These are phyloP conservation scores for Penicillium paradoxum DNA, from an alignment of 495 filamentous ascomycete species.

Conservation along the genomic window DNA sequence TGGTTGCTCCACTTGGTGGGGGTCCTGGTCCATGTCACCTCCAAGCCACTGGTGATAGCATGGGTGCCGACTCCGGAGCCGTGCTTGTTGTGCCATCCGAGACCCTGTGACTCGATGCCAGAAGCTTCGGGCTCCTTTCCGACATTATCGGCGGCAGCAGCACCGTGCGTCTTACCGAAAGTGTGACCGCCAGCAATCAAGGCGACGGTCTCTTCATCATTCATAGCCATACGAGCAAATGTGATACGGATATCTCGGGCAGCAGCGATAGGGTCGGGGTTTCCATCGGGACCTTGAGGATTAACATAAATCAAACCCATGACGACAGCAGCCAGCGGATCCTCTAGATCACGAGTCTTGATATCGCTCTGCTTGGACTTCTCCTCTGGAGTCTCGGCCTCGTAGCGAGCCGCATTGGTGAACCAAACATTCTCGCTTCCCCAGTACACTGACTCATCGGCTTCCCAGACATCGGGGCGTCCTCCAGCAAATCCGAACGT, in stretches of 20 bases:
- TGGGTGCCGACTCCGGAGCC: constrained; percentile 57
- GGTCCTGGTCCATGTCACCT: constrained; percentile 69
- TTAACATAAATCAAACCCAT: constrained; percentile 78
- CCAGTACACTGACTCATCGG: constrained; percentile 71
- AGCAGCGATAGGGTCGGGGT: constrained; percentile 60
- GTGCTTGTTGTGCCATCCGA: constrained; percentile 61
- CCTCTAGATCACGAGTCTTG: constrained; percentile 56
- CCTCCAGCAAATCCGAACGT: constrained; percentile 69
- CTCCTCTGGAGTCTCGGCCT: constrained; percentile 44
- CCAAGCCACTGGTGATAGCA: constrained; percentile 66
- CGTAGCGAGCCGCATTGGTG: constrained; percentile 59
- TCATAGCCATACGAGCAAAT: constrained; percentile 73
- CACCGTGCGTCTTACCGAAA: constrained; percentile 74
- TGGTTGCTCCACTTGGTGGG: constrained; percentile 64
- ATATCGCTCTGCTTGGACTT: constrained; percentile 46
- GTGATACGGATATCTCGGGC: constrained; percentile 65
- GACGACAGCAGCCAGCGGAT: constrained; percentile 58
- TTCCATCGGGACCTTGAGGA: constrained; percentile 67
- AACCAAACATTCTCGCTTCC: constrained; percentile 67
- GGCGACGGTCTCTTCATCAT: constrained; percentile 71
- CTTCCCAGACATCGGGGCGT: constrained; percentile 63
- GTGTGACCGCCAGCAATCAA: constrained; percentile 70
- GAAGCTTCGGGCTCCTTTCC: constrained; percentile 61
- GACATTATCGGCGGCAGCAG: constrained; percentile 52
- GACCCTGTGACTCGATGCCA: constrained; percentile 55